Evolutionary conservation across 1,284 basidiomycete genomes (phyloP).

Genomic region (Apiotrichum sp.): DNA sequence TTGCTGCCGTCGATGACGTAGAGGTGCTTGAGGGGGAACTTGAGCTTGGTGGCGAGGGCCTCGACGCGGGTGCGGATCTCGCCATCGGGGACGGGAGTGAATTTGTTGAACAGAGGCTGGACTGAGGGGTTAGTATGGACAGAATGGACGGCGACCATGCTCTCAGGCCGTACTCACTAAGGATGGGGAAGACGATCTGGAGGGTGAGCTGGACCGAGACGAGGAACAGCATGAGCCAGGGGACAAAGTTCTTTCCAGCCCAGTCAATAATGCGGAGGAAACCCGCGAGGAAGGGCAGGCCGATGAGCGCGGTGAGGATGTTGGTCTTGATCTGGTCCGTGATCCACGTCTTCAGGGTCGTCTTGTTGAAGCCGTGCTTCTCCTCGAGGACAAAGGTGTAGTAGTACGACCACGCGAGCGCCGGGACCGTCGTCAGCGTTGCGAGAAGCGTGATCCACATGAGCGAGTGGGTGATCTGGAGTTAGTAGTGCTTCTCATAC

Average conservation of each 20-base stretch:
- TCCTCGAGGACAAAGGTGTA: slow-evolving; percentile 91
- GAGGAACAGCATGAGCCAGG: slow-evolving; percentile 84
- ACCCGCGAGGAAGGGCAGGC: slow-evolving; percentile 76
- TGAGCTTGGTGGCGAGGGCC: slow-evolving; percentile 65
- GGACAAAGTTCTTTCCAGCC: slow-evolving; percentile 84
- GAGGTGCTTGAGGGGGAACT: slow-evolving; percentile 88
- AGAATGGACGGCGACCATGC: background rate
- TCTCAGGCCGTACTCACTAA: slow-evolving; percentile 49
- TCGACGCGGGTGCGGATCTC: slow-evolving; percentile 71
- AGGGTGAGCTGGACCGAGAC: slow-evolving; percentile 75
- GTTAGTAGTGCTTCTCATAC: no score
- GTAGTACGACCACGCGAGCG: slow-evolving; percentile 70
- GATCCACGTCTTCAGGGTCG: slow-evolving; percentile 66
- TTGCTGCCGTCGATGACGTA: slow-evolving; percentile 98
- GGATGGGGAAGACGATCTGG: slow-evolving; percentile 76
- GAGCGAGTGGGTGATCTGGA: slow-evolving; percentile 74
- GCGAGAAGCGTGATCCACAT: slow-evolving; percentile 66
- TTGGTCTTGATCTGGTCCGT: slow-evolving; percentile 75
- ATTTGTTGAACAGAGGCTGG: slow-evolving; percentile 94
- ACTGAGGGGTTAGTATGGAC: slow-evolving; percentile 47
- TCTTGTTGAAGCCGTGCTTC: slow-evolving; percentile 96
- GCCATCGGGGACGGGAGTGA: slow-evolving; percentile 71
- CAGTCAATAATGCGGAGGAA: slow-evolving; percentile 87
- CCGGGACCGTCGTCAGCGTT: slow-evolving; percentile 61
- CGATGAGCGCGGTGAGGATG: slow-evolving; percentile 66